Evolutionary conservation across 192 early-diverging fungal genomes (phyloP), one percentile per base, ranked within the genome.

Genomic region (Backusella mclennaniae): DNA sequence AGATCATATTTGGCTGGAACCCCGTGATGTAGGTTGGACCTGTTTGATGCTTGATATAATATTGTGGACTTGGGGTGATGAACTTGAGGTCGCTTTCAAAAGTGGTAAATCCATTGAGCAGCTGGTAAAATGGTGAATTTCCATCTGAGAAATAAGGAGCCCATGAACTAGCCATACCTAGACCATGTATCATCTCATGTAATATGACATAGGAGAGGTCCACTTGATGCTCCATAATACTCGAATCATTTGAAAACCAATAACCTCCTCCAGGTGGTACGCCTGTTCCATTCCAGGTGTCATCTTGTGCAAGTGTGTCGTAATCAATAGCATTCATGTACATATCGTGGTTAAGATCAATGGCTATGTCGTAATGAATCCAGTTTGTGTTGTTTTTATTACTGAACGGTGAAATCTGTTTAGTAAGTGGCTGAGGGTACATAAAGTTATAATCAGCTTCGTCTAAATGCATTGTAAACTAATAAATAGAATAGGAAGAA

Each of bases 311-410:
- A 46, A 71, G 26, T 53, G 19, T 42, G 29, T 75, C 73, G 41
- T 35, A 46, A 19, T 79, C 69, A 0, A 77, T 38, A 7, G 35
- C 67, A 3, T 39, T 66, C 63, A 83, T 31, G 23, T 83, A 83
- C n/a, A 49, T 66, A 66, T 83, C 81, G 63, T 83, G 81, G 9
- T 83, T 83, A 52, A 83, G 71, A 36, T 78, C 81, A 17, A 77
- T 71, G 0, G 38, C 66, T 21, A 83, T 68, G 70, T 83, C 81
- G 38, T 63, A 67, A 4, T 67, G 41, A 12, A 74, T 39, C 81
- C 81, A 83, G 12, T 31, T 41, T 52, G 39, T 41, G 0, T 72
- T 71, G 15, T 63, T 75, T 29, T 69, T 73, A 26, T 33, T 71
- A 33, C 70, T 76, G 1, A 75, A 71, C 9, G 63, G 71, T 14